Percentiles rank a stretch among this genome's conserved stretches.
phyloP scores from a whole-genome alignment of 2,329 filamentous ascomycete species.

The Eutypa lata region DNA sequence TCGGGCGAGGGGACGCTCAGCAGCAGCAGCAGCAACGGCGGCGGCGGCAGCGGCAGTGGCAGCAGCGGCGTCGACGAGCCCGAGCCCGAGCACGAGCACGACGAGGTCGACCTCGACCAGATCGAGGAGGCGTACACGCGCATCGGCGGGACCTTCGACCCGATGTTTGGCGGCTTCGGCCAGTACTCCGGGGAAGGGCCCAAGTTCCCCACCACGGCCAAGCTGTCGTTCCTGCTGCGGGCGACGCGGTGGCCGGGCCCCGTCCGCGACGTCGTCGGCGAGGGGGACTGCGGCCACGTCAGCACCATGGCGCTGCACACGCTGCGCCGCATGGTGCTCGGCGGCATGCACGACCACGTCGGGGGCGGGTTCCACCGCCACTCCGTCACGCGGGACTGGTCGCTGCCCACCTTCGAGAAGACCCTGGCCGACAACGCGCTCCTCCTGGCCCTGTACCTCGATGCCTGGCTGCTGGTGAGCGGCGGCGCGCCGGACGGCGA shows the following conservation, averaged over 20 bases:
- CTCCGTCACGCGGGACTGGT: constrained; percentile 89
- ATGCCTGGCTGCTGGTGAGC: constrained; percentile 68
- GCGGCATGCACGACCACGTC: constrained; percentile 54
- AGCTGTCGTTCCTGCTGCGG: constrained; percentile 77
- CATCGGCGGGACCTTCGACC: constrained; percentile 78
- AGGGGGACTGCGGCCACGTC: constrained; percentile 70
- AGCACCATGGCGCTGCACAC: constrained; percentile 79
- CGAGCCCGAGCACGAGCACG: constrained; percentile 20
- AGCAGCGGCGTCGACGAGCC: constrained; percentile 1
- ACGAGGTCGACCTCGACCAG: constrained; percentile 75
- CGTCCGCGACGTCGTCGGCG: constrained; percentile 84
- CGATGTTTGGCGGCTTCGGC: constrained; percentile 75
- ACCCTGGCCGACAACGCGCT: constrained; percentile 92
- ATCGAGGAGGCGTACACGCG: constrained; percentile 85
- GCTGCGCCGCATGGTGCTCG: constrained; percentile 66
- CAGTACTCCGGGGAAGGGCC: too few relatives aligned
- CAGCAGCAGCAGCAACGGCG: constrained; percentile 22
- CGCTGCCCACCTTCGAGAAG: constrained; percentile 94
- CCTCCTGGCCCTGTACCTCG: constrained; percentile 77
- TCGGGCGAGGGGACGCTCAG: constrained; percentile 79
- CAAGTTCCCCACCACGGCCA: constrained; percentile 87
- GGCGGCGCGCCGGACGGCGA: constrained; percentile 57
- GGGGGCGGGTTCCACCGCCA: constrained; percentile 66
- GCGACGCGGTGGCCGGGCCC: constrained; percentile 67
- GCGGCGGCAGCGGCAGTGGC: constrained; percentile 7